Evolutionary conservation across 2,329 filamentous ascomycete genomes (phyloP), one percentile per base, ranked within the genome.

Genomic region (Ophiobolus disseminans): DNA sequence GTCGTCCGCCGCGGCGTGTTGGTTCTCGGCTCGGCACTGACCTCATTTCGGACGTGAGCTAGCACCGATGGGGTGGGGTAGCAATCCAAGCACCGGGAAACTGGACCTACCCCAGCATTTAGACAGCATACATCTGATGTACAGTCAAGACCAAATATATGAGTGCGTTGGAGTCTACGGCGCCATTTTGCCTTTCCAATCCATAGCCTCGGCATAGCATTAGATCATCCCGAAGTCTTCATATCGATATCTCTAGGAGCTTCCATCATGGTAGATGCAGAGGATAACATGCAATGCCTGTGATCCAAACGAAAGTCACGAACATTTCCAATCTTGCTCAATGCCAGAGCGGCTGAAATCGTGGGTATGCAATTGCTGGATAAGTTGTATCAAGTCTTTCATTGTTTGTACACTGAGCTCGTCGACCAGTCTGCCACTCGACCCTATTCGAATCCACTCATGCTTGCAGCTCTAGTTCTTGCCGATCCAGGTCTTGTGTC

Each of bases 401-500:
- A 53, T 50, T 68, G 60, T 62, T 70, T 70, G 62, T 72, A 69
- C 66, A 71, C 52, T 48, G 57, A 51, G 50, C 53, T 55, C 49
- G 46, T 48, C 50, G 53, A 48, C 53, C 50, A 45, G 52, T 50
- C 55, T 57, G 55, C 44, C 41, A 43, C 44, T 41, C 42, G 46
- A 43, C 42, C 47, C 48, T 44, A 16, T 47, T 32, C 30, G 35
- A 37, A 19, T 35, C 50, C 40, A 44, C 39, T 44, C 45, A 22
- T 41, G 44, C 17, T 39, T 49, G 11, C 28, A 17, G 40, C 11
- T 42, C 55, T 73, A 73, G 59, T 69, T 68, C 64, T 73, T 71
- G 55, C 69, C 64, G 35, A 63, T 89, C 86, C 86, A 91, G 55
- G 86, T 90, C 83, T 91, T 92, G 82, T 92, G 84, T 68, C 89